Percentiles rank a stretch among this genome's conserved stretches.
These are phyloP conservation scores for Crocinoboletus sp. DNA, from an alignment of 1,284 basidiomycete genomes.

Conservation along the genomic window DNA sequence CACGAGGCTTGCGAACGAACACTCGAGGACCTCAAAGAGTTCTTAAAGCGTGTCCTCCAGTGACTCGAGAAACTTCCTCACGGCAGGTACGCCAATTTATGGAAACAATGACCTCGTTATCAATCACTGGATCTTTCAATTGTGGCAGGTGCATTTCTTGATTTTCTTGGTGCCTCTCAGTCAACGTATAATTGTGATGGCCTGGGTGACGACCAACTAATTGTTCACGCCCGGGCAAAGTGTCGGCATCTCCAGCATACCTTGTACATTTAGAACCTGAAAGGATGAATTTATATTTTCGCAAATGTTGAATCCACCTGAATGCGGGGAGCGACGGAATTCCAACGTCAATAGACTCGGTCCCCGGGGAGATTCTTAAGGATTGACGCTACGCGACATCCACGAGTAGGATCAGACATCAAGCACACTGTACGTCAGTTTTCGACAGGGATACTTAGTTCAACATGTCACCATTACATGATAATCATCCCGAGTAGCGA, in stretches of 20 bases:
- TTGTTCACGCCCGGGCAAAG: neutral
- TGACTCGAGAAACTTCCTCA: conserved; percentile 3
- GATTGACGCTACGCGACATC: neutral
- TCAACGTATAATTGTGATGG: neutral
- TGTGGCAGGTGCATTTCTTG: neutral
- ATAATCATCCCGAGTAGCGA: neutral
- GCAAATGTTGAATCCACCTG: neutral
- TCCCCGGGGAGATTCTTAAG: neutral
- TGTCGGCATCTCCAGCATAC: neutral
- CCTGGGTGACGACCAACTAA: neutral
- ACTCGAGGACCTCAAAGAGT: conserved; percentile 50
- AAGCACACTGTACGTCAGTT: neutral
- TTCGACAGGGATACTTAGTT: no score
- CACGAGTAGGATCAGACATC: conserved; percentile 1
- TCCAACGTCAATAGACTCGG: neutral
- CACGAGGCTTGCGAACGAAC: conserved; percentile 68
- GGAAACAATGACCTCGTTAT: neutral
- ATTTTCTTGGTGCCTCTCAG: neutral
- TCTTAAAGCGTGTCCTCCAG: conserved; percentile 52
- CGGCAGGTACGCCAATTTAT: neutral
- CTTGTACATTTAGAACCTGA: conserved; percentile 1
- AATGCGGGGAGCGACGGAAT: neutral
- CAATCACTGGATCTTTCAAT: neutral
- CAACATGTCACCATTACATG: neutral
- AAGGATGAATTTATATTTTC: neutral